A percentile compares a stretch with the other conserved stretches of the same genome.
Evolutionary conservation across 352 stramenopile genomes (phyloP).

Genomic region (Phytophthora kernoviae): DNA sequence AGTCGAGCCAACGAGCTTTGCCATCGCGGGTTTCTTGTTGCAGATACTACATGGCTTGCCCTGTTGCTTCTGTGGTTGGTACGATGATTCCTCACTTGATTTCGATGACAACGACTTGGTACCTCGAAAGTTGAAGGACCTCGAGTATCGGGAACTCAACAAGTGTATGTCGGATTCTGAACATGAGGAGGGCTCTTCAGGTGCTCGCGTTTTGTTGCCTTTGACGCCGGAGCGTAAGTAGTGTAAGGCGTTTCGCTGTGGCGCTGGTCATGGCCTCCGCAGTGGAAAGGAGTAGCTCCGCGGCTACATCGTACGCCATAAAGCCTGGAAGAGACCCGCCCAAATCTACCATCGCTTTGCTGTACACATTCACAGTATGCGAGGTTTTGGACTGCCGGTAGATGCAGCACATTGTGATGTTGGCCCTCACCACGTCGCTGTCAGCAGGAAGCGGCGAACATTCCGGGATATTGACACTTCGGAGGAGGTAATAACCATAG

Average conservation of each 20-base stretch:
- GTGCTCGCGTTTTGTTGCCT: conserved; percentile 8
- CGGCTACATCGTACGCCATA: conserved; percentile 50
- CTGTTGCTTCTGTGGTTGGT: conserved; percentile 12
- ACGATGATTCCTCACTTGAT: conserved; percentile 1
- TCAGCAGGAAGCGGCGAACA: conserved; percentile 54
- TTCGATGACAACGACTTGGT: conserved; percentile 21
- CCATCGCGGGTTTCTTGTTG: conserved; percentile 37
- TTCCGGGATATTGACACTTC: conserved; percentile 52
- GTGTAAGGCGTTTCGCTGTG: conserved; percentile 53
- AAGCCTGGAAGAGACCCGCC: conserved; percentile 49
- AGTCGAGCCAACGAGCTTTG: conserved; percentile 28
- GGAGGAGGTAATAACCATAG: conserved; percentile 62
- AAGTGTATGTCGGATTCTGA: conserved; percentile 26
- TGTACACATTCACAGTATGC: conserved; percentile 52
- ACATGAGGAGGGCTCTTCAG: conserved; percentile 21
- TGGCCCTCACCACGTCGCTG: conserved; percentile 49
- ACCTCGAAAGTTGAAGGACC: conserved; percentile 26
- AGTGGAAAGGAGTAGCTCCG: conserved; percentile 50
- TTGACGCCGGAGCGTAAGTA: conserved; percentile 10
- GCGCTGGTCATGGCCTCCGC: conserved; percentile 40
- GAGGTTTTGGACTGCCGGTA: conserved; percentile 52
- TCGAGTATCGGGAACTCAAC: conserved; percentile 20
- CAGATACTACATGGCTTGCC: conserved; percentile 32
- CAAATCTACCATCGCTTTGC: conserved; percentile 60
- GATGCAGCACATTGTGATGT: conserved; percentile 67